phyloP scores from a whole-genome alignment of 1,284 basidiomycete species.

The Fomitopsis palustris region DNA sequence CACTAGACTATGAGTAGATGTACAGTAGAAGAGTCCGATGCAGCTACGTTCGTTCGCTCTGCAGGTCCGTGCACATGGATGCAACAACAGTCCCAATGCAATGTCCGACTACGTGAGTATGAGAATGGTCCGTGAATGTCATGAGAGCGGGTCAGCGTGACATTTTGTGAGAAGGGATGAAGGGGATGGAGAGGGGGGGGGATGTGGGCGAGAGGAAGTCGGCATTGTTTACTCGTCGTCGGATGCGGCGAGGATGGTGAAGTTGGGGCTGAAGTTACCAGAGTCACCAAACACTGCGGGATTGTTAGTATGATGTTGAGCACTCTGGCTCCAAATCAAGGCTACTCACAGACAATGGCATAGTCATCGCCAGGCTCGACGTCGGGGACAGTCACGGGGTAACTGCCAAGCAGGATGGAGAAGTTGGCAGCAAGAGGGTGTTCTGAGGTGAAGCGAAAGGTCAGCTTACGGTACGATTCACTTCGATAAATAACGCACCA shows the following conservation, averaged over 20 bases:
- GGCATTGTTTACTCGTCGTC: conserved; percentile 7
- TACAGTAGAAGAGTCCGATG: conserved; percentile 1
- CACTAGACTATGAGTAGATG: neutral
- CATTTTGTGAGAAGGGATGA: conserved; percentile 4
- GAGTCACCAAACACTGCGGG: conserved; percentile 33
- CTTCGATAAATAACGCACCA: conserved; percentile 21
- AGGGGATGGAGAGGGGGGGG: neutral
- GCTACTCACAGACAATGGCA: conserved; percentile 27
- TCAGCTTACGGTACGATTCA: too few species aligned
- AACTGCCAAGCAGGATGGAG: conserved; percentile 34
- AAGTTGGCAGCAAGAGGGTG: conserved; percentile 37
- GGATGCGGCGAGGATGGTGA: conserved; percentile 22
- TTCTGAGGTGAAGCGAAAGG: conserved; percentile 12
- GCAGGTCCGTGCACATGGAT: neutral
- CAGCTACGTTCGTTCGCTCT: neutral
- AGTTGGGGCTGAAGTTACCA: conserved; percentile 30
- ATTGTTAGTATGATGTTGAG: neutral
- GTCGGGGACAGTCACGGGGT: conserved; percentile 31
- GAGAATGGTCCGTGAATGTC: neutral
- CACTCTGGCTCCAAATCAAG: neutral
- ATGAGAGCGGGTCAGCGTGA: conserved; percentile 2
- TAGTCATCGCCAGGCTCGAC: conserved; percentile 25
- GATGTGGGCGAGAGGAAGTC: neutral
- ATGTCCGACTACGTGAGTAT: neutral
- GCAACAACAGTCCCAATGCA: neutral